Evolutionary conservation across 2,329 filamentous ascomycete species (phyloP), one percentile per base, ranked within the genome.

Genomic region (Sporothrix dimorphospora): DNA sequence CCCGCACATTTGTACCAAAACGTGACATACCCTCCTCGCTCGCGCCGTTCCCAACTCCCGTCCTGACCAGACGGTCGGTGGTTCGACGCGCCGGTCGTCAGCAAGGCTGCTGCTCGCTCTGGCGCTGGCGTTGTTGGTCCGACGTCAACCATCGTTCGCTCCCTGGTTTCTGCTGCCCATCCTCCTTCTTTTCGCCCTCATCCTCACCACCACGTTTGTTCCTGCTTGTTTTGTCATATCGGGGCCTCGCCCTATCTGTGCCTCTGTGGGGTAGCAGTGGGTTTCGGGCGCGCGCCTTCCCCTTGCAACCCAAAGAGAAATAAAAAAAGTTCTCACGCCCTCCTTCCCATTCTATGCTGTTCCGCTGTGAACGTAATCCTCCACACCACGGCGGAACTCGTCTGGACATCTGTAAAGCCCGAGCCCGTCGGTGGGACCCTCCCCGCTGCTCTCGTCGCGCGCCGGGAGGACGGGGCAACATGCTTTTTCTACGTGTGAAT

Each of bases 41-140:
- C 65, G 65, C 65, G 65, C 65, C 47, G 27, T 68, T 16, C 12
- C 11, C 24, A 53, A 49, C 14, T 34, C 65, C 45, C 65, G 45
- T 11, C 30, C 45, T 49, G 11, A 16, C 30, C 21, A 24, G 9
- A 49, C 14, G 24, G 47, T 68, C 65, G 65, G 65, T 53, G 45
- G 19, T 68, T 68, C 45, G 30, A 51, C 19, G 27, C 65, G 34
- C 65, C 65, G 65, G 38, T 8, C 38, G 12, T 45, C 38, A 21
- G 53, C 12, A 34, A 19, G 27, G 51, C 51, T 40, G 30, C 30
- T n/a, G 19, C 16, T n/a, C 24, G 11, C 40, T 40, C 8, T 38
- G 30, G 6, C 30, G 30, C 30, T 34, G 30, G 30, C 30, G 30
- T n/a, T n/a, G n/a, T n/a, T n/a, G n/a, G n/a, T n/a, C n/a, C n/a